Percentiles rank a stretch among this genome's conserved stretches.
These are phyloP conservation scores for Clathrospora elynae DNA, from an alignment of 2,329 filamentous ascomycete species.

Conservation along the genomic window DNA sequence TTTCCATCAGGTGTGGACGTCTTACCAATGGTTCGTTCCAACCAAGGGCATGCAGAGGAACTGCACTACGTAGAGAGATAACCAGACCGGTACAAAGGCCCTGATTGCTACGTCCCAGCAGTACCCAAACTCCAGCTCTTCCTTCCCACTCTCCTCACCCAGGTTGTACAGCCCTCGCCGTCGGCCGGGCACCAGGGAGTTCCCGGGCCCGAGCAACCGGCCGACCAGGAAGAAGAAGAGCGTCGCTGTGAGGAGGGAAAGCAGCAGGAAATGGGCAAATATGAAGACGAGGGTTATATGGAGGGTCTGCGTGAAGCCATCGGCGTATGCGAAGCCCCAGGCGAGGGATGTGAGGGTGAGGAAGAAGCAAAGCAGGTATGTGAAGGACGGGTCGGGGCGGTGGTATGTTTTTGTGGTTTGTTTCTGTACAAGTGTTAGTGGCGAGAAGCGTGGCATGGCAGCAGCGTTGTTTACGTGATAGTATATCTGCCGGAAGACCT, in stretches of 20 bases:
- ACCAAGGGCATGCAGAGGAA: constrained; percentile 69
- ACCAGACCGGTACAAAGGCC: constrained; percentile 70
- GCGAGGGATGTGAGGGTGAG: constrained; percentile 57
- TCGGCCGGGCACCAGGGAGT: constrained; percentile 57
- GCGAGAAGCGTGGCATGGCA: neutral
- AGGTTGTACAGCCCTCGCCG: constrained; percentile 63
- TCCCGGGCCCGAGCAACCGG: constrained; percentile 63
- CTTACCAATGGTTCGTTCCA: constrained; percentile 58
- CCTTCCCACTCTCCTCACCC: constrained; percentile 54
- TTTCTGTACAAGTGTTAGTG: constrained; percentile 56
- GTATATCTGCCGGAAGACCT: constrained; percentile 73
- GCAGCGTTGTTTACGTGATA: constrained; percentile 60
- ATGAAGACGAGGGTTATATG: constrained; percentile 56
- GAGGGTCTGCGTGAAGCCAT: constrained; percentile 51
- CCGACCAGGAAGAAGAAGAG: constrained; percentile 69
- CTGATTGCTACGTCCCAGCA: constrained; percentile 72
- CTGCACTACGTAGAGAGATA: constrained; percentile 69
- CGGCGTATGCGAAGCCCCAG: constrained; percentile 64
- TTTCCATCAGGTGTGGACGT: neutral
- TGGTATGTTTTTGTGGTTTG: constrained; percentile 70
- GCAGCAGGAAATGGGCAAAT: constrained; percentile 65
- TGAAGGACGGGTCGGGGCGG: constrained; percentile 70
- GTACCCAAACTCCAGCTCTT: constrained; percentile 71
- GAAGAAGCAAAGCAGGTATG: constrained; percentile 71
- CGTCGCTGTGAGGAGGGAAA: constrained; percentile 64